Evolutionary conservation across 345 rosid genomes (phyloP).

Genomic region (Triadica sebifera): DNA sequence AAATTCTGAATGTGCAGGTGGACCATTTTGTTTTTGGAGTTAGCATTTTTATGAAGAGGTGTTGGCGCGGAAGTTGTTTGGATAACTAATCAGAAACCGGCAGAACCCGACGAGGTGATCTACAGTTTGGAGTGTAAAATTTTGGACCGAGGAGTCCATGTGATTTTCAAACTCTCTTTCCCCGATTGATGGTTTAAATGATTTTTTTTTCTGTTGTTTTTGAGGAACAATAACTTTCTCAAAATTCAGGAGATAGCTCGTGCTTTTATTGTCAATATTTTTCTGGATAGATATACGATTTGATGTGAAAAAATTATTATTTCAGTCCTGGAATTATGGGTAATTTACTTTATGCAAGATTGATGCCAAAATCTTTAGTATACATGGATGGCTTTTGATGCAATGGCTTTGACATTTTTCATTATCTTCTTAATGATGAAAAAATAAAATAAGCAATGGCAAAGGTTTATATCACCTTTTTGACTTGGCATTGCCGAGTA

Average conservation of each 20-base stretch:
- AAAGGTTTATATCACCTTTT: background rate
- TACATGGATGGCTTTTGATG: background rate
- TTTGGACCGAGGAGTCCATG: conserved; percentile 87
- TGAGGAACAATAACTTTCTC: background rate
- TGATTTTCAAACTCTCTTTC: conserved; percentile 11
- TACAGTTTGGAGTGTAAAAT: conserved; percentile 76
- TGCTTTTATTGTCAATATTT: background rate
- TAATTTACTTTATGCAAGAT: no score
- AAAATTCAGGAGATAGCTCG: background rate
- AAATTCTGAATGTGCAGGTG: conserved; percentile 43
- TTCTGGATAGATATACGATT: background rate
- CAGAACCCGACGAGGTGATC: conserved; percentile 50
- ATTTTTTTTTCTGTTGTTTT: background rate
- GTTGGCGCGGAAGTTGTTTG: conserved; percentile 75
- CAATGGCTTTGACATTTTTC: background rate
- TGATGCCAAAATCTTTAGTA: background rate
- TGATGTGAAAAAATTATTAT: background rate
- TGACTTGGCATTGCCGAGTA: background rate
- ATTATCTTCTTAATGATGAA: background rate
- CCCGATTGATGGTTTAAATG: background rate
- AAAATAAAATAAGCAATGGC: background rate
- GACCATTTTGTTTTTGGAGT: conserved; percentile 87
- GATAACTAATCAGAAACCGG: conserved; percentile 76
- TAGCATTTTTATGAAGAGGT: conserved; percentile 72
- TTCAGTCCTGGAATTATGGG: background rate